Base-by-base conservation (phyloP, 2,329 filamentous ascomycete genomes). In the Coleophoma crateriformis region DNA sequence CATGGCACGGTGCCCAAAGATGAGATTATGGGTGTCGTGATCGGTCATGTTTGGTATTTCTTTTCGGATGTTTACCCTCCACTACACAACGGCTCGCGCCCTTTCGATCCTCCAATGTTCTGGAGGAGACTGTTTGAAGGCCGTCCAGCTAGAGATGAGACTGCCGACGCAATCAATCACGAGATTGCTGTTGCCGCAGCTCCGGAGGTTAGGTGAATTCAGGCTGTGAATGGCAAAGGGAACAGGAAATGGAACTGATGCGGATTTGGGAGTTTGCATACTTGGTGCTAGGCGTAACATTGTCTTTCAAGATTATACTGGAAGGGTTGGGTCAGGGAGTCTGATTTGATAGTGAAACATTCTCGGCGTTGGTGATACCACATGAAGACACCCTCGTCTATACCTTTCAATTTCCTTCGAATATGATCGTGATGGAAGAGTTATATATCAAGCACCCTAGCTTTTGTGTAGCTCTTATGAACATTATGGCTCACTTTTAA, bases 41-140 rank as follows among this genome's bases (percentile, higher is more conserved):
- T 97, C 37, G 94, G 94, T 10, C 94, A 99, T 69, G 78, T 97
- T 38, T 97, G 91, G 87, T 99, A 97, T 69, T 99, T 96, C 72
- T 96, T 97, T 69, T 88, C 85, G 52, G 94, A 99, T 67, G 91
- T 99, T 14, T 99, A 96, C 68, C 94, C 94, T 3, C 88, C 90
- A 3, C 79, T 96, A 40, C 88, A 96, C 69, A 84, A 87, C 55
- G 90, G 90, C 15, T 85, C 87, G 46, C 79, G 88, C 49, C 94
- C 94, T 1, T 76, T 99, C 44, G 92, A 96, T 61, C 92, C 94
- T 35, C 94, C 94, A 0, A 72, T 74, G 51, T 96, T 89, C 85
- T 99, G 92, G 92, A 80, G 88, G 50, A 79, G 90, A 39, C 64
- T 97, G 15, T 96, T 96, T 63, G 90, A 85, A 57, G 72, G 77